These are phyloP conservation scores for Tolypocladium amazonense DNA, from an alignment of 2,329 filamentous ascomycete species.

Conservation along the genomic window DNA sequence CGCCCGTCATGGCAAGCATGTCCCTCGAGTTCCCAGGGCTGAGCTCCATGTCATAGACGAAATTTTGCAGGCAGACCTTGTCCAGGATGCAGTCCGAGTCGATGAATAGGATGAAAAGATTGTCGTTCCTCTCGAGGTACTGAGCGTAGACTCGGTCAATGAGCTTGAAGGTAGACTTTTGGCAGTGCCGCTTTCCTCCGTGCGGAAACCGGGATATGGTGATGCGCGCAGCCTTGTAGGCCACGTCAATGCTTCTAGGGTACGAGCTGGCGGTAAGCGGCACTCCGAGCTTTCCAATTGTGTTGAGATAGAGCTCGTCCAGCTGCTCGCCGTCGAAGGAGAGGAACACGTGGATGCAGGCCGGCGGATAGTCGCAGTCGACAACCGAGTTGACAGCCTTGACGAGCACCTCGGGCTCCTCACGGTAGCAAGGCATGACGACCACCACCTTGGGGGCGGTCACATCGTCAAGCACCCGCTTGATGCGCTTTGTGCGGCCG, in stretches of 20 bases:
- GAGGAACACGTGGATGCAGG: conserved; percentile 88
- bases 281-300: conserved; percentile 75
- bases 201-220: conserved; percentile 89
- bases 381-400: conserved; percentile 86
- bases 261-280: conserved; percentile 66
- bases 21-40: conserved; percentile 85
- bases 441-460: conserved; percentile 91
- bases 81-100: conserved; percentile 96
- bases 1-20: conserved; percentile 95
- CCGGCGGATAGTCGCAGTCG: conserved; percentile 84
- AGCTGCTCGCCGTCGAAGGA: conserved; percentile 89
- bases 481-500: conserved; percentile 71
- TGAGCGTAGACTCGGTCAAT: conserved; percentile 87
- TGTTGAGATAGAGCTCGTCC: conserved; percentile 80
- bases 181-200: conserved; percentile 86
- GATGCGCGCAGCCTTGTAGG: conserved; percentile 71
- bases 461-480: conserved; percentile 71
- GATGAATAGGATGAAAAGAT: conserved; percentile 92
- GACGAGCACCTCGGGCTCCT: conserved; percentile 73
- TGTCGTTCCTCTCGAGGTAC: conserved; percentile 79
- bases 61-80: conserved; percentile 85
- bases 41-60: conserved; percentile 97
- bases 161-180: conserved; percentile 85
- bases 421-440: conserved; percentile 95
- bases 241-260: conserved; percentile 82